Conservation (phyloP, 306 rosid species). For the Lagenaria siceraria region DNA sequence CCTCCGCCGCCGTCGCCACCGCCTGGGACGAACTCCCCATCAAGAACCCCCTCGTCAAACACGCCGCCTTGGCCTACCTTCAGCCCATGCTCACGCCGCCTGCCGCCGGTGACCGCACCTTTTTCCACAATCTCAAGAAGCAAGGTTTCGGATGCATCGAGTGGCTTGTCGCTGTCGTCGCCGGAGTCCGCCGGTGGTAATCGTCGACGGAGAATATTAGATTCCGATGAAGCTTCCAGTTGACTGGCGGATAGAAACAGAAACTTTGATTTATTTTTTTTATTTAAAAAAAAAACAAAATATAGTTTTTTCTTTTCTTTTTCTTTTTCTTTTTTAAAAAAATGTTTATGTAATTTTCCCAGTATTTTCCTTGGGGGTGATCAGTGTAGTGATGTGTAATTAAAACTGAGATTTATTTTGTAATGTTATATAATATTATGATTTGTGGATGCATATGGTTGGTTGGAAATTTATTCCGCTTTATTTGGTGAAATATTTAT, state of each 20-base stretch:
- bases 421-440: not conserved
- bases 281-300: not conserved
- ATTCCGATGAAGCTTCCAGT: not conserved
- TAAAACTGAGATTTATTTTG: not conserved
- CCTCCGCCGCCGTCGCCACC: conserved; percentile 7
- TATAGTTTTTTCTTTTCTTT: not conserved
- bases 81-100: conserved; percentile 34
- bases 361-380: not conserved
- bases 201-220: conserved; percentile 8
- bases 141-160: conserved; percentile 22
- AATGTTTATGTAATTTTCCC: not conserved
- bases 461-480: not conserved
- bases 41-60: conserved; percentile 52
- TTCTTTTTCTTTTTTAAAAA: not conserved
- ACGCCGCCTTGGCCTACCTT: conserved; percentile 64
- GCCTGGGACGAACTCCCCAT: conserved; percentile 47
- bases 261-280: not conserved
- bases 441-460: not conserved
- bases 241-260: not conserved
- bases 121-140: conserved; percentile 8
- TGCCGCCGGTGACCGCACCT: not conserved
- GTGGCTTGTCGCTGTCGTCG: conserved; percentile 19
- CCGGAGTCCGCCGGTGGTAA: not conserved
- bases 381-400: not conserved
- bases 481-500: not conserved